A percentile compares a stretch with the other conserved stretches of the same genome.
These are phyloP conservation scores for Hypoxylon sp. DNA, from an alignment of 2,329 filamentous ascomycete genomes.

Conservation along the genomic window DNA sequence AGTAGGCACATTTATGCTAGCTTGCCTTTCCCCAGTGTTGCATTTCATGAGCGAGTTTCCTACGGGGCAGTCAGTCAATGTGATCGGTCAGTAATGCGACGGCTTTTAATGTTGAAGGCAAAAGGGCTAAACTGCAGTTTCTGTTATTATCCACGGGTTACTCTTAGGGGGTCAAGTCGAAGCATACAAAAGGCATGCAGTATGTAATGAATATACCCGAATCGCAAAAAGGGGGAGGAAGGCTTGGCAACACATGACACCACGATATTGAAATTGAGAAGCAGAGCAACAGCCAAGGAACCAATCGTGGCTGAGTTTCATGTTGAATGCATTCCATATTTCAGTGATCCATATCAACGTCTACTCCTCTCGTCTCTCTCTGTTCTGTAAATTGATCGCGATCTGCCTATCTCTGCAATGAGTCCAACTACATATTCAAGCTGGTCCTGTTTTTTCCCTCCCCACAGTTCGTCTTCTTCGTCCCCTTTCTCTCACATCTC, in stretches of 20 bases:
- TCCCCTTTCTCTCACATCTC: neutral
- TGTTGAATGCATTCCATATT: constrained; percentile 14
- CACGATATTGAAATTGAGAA: constrained; percentile 13
- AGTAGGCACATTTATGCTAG: neutral
- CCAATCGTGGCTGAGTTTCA: neutral
- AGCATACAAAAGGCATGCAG: constrained; percentile 12
- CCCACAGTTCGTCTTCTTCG: constrained; percentile 3
- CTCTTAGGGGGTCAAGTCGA: neutral
- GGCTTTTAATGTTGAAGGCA: constrained; percentile 3
- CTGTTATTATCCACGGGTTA: neutral
- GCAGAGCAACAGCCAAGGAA: constrained; percentile 6
- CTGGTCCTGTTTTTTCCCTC: constrained; percentile 14
- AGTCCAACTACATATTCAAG: constrained; percentile 43
- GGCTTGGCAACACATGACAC: constrained; percentile 18
- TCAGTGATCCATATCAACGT: constrained; percentile 20
- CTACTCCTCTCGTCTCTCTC: constrained; percentile 5
- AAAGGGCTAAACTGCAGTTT: constrained; percentile 8
- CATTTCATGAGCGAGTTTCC: constrained; percentile 11
- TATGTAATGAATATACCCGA: constrained; percentile 33
- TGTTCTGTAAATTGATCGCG: constrained; percentile 37
- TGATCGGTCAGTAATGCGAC: constrained; percentile 10
- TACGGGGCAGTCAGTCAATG: neutral
- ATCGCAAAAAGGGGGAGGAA: constrained; percentile 20
- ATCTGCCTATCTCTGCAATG: constrained; percentile 45
- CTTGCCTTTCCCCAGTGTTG: neutral